Conservation (phyloP, 2,329 filamentous ascomycete species). For the Neopestalotiopsis rosae region DNA sequence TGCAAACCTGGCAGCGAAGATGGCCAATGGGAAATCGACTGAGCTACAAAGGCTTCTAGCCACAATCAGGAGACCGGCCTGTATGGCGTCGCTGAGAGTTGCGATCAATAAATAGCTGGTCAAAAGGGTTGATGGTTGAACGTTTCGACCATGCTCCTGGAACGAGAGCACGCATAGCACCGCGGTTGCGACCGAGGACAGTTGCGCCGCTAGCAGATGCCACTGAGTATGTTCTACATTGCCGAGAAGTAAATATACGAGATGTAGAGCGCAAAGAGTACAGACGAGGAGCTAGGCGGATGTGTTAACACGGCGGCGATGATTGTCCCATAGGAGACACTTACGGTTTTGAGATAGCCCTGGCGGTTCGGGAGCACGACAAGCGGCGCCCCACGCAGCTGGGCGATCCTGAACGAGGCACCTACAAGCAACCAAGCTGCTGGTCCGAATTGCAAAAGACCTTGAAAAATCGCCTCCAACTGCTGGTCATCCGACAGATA, state of each 20-base stretch:
- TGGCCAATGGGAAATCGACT: not conserved
- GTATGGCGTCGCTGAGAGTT: not conserved
- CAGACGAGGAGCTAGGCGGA: not conserved
- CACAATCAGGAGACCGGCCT: not conserved
- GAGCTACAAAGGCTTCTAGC: not conserved
- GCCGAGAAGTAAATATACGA: not conserved
- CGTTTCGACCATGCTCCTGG: not conserved
- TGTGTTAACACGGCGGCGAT: not conserved
- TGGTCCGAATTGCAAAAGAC: not conserved
- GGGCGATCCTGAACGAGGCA: not conserved
- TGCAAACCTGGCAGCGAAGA: constrained; percentile 2
- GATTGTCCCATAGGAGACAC: not conserved
- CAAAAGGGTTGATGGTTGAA: constrained; percentile 3
- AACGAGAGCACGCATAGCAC: constrained; percentile 6
- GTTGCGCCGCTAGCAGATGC: not conserved
- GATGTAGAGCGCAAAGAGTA: not conserved
- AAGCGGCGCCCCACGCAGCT: not conserved
- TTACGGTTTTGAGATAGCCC: not conserved
- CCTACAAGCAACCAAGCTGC: not conserved
- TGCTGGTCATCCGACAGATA: not conserved
- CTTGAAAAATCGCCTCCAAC: not conserved
- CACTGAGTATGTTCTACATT: not conserved
- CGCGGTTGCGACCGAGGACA: not conserved
- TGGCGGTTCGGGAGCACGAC: not conserved
- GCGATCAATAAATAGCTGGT: not conserved